A percentile compares a stretch with the other conserved stretches of the same genome.
phyloP scores from a whole-genome alignment of 805 yeast species.

The Cyberlindnera maritima region DNA sequence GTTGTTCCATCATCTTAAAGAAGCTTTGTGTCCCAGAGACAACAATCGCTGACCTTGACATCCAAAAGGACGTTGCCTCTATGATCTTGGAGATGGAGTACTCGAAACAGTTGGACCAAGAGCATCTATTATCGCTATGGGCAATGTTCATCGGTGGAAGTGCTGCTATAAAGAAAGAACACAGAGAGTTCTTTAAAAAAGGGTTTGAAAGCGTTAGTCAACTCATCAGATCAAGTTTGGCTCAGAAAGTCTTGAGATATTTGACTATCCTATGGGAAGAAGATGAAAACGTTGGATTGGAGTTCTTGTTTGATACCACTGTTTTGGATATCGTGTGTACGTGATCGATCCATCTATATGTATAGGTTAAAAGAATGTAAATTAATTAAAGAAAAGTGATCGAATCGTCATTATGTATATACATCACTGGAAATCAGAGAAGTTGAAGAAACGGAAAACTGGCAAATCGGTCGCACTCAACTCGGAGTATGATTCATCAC shows the following conservation, averaged over 20 bases:
- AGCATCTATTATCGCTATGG: slow-evolving; percentile 22
- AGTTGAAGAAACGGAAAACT: slow-evolving; percentile 30
- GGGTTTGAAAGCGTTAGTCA: slow-evolving; percentile 16
- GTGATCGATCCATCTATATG: not conserved
- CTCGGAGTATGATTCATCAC: slow-evolving; percentile 16
- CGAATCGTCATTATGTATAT: too few species aligned
- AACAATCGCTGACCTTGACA: slow-evolving; percentile 9
- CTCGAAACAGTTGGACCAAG: slow-evolving; percentile 8
- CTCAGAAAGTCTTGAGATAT: slow-evolving; percentile 24
- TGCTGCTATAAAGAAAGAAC: slow-evolving; percentile 13
- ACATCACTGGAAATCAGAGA: slow-evolving; percentile 14
- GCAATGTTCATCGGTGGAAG: slow-evolving; percentile 26
- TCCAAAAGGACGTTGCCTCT: slow-evolving; percentile 14
- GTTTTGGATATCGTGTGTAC: slow-evolving; percentile 26
- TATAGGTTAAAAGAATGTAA: too few species aligned
- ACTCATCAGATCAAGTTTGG: slow-evolving; percentile 19
- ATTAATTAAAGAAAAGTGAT: too few species aligned
- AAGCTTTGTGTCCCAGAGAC: slow-evolving; percentile 15
- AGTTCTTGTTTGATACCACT: slow-evolving; percentile 26
- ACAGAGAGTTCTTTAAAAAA: slow-evolving; percentile 13
- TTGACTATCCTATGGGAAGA: slow-evolving; percentile 26
- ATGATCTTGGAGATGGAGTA: slow-evolving; percentile 14
- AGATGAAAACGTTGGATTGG: slow-evolving; percentile 21
- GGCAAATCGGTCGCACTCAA: slow-evolving; percentile 34
- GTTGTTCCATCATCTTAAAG: slow-evolving; percentile 18